Percentiles rank a stretch among this genome's conserved stretches.
Evolutionary conservation across 1,284 basidiomycete genomes (phyloP).

Genomic region (Boletellus deceptivus): DNA sequence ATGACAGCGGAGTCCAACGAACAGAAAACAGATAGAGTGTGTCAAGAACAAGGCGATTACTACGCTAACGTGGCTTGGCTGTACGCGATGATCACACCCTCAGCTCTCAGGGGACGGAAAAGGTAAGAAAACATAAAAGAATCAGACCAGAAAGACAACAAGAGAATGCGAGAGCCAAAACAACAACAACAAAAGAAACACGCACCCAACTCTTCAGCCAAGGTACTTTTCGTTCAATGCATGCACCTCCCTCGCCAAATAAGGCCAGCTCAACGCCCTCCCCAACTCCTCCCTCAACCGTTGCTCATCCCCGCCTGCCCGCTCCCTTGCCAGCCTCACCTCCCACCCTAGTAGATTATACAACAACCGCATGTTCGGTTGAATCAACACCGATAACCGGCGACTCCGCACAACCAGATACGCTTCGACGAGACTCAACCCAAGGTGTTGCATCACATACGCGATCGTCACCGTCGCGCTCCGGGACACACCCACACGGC

Average conservation of each 20-base stretch:
- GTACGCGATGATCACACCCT: no score
- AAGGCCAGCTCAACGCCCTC: slow-evolving; percentile 74
- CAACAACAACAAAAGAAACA: neutral
- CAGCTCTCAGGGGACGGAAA: no score
- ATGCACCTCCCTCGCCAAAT: slow-evolving; percentile 75
- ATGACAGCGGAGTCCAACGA: no score
- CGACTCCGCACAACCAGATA: slow-evolving; percentile 89
- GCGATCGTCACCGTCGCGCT: slow-evolving; percentile 96
- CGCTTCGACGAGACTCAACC: slow-evolving; percentile 85
- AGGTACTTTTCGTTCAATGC: slow-evolving; percentile 80
- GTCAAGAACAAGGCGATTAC: no score
- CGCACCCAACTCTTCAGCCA: slow-evolving; percentile 31
- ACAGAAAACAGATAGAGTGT: no score
- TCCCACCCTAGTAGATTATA: slow-evolving; percentile 96
- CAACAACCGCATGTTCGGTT: slow-evolving; percentile 90
- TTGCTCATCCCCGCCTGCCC: slow-evolving; percentile 51
- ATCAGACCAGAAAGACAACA: no score
- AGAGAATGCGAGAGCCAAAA: no score
- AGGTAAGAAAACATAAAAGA: no score
- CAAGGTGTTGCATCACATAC: slow-evolving; percentile 95
- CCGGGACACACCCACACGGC: slow-evolving; percentile 91
- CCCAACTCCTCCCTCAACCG: slow-evolving; percentile 55
- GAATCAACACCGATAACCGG: slow-evolving; percentile 82
- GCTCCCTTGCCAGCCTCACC: slow-evolving; percentile 72
- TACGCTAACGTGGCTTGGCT: no score